Conservation (phyloP, 306 rosid species). For the Luffa acutangula region DNA sequence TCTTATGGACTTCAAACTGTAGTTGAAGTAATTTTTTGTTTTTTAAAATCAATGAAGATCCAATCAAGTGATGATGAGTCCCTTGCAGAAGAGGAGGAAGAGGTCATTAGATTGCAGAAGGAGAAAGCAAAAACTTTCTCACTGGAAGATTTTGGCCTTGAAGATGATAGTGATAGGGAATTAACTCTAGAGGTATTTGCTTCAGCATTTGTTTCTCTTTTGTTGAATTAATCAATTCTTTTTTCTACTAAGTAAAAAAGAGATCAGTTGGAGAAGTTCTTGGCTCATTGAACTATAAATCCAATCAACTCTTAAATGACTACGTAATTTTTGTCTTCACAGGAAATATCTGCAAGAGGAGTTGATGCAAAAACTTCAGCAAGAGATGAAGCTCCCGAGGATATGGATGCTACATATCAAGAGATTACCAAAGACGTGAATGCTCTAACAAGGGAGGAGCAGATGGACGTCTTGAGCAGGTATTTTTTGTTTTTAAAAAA, state of each 20-base stretch:
- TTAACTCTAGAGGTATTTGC: slow-evolving; percentile 43
- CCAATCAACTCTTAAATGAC: not conserved
- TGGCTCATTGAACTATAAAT: not conserved
- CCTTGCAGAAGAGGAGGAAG: slow-evolving; percentile 61
- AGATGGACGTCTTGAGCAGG: slow-evolving; percentile 54
- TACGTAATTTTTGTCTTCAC: slow-evolving; percentile 4
- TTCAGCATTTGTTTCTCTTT: not conserved
- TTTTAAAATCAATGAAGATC: slow-evolving; percentile 25
- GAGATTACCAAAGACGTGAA: slow-evolving; percentile 56
- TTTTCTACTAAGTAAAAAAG: not conserved
- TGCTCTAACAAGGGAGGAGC: slow-evolving; percentile 70
- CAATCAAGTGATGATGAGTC: slow-evolving; percentile 78
- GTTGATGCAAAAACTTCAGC: slow-evolving; percentile 9
- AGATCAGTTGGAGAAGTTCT: not conserved
- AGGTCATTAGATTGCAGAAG: slow-evolving; percentile 43
- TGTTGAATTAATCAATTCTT: not conserved
- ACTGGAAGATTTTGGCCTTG: slow-evolving; percentile 59
- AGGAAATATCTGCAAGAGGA: slow-evolving; percentile 53
- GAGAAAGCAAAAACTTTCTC: slow-evolving; percentile 41
- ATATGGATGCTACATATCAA: slow-evolving; percentile 23
- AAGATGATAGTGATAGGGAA: slow-evolving; percentile 32
- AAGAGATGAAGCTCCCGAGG: slow-evolving; percentile 19
- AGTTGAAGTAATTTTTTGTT: not conserved
- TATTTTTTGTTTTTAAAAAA: slow-evolving; percentile 5
- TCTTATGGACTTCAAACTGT: slow-evolving; percentile 5